Evolutionary conservation across 1,284 basidiomycete species (phyloP).

Genomic region (Microbotryum lychnidis-dioicae): DNA sequence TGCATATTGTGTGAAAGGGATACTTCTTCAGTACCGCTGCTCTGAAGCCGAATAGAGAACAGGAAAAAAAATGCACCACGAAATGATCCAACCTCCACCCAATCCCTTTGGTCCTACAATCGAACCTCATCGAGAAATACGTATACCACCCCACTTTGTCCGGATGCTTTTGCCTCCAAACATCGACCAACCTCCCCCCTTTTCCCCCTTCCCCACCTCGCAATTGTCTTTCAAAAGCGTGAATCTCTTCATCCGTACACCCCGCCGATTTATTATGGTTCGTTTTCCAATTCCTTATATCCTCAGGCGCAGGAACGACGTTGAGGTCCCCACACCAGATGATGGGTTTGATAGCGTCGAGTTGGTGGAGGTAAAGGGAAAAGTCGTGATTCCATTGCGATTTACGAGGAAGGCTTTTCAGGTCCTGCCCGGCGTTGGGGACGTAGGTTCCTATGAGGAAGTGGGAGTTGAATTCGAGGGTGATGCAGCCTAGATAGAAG

Average conservation of each 20-base stretch:
- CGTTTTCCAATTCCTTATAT: constrained; percentile 41
- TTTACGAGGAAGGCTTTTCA: constrained; percentile 48
- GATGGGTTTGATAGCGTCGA: constrained; percentile 70
- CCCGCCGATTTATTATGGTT: constrained; percentile 49
- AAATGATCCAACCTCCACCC: constrained; percentile 80
- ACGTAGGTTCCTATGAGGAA: constrained; percentile 77
- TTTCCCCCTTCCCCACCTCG: constrained; percentile 32
- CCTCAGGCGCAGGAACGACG: constrained; percentile 54
- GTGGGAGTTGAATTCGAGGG: constrained; percentile 63
- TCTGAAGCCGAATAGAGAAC: not conserved
- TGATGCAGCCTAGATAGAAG: constrained; percentile 50
- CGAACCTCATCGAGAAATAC: constrained; percentile 71
- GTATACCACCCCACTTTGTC: constrained; percentile 57
- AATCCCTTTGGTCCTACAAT: constrained; percentile 67
- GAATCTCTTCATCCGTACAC: constrained; percentile 63
- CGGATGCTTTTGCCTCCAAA: constrained; percentile 72
- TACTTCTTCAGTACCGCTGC: not conserved
- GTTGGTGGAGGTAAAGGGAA: constrained; percentile 57
- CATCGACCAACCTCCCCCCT: constrained; percentile 55
- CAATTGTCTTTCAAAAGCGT: constrained; percentile 39
- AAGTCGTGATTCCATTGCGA: constrained; percentile 62
- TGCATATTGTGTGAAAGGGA: not conserved
- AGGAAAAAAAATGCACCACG: constrained; percentile 45
- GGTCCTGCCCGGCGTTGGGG: constrained; percentile 69
- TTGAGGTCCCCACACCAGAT: constrained; percentile 88